These are phyloP conservation scores for Colletotrichum filicis DNA, from an alignment of 2,329 filamentous ascomycete species.

Conservation along the genomic window DNA sequence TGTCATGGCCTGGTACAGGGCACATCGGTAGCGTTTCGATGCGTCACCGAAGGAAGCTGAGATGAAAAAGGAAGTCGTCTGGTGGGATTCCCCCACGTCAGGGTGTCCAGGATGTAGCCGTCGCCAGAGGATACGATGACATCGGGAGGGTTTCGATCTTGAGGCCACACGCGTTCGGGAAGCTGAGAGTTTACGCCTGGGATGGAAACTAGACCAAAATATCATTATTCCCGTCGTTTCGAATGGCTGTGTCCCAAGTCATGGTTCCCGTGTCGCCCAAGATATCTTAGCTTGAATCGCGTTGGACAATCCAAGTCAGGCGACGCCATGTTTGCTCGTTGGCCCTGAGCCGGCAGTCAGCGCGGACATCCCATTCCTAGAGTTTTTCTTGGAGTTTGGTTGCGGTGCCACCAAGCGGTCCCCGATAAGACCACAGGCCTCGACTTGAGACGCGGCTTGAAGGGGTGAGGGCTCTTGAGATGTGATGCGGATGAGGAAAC, in stretches of 20 bases:
- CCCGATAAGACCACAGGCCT: neutral
- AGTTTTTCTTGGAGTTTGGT: neutral
- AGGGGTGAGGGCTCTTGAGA: neutral
- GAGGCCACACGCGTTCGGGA: neutral
- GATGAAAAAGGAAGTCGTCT: neutral
- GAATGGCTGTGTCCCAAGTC: neutral
- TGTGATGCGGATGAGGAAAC: neutral
- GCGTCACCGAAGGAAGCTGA: neutral
- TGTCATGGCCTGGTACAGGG: neutral
- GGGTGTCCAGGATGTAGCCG: neutral
- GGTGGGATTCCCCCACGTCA: neutral
- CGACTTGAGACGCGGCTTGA: neutral
- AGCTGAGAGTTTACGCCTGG: neutral
- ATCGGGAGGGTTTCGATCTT: neutral
- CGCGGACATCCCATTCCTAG: neutral
- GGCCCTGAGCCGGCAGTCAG: neutral
- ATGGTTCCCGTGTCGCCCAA: neutral
- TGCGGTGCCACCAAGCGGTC: neutral
- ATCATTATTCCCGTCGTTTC: neutral
- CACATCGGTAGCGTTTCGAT: neutral
- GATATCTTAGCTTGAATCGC: neutral
- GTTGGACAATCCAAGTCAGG: slow-evolving; percentile 23
- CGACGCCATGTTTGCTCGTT: slow-evolving; percentile 13
- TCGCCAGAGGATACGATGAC: neutral
- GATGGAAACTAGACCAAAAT: neutral